Conservation (phyloP, 768 basidiomycete genomes). For the Tricholoma saponaceum region DNA sequence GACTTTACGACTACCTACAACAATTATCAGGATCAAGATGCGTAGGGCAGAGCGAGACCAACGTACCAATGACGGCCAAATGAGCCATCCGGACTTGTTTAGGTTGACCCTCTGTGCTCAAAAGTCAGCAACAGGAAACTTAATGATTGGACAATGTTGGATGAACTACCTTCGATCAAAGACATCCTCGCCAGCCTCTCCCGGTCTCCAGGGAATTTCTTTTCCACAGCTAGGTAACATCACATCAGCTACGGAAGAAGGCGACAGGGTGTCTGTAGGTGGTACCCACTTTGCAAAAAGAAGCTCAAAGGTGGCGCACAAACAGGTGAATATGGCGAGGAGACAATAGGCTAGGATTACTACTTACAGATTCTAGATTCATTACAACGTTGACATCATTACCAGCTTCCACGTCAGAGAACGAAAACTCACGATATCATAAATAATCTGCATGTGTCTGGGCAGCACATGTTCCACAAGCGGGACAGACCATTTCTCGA, state of each 20-base stretch:
- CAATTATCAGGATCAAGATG: slow-evolving; percentile 1
- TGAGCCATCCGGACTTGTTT: slow-evolving; percentile 90
- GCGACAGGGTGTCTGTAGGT: background rate
- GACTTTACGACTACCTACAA: slow-evolving; percentile 69
- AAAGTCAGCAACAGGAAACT: background rate
- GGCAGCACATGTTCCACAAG: slow-evolving; percentile 84
- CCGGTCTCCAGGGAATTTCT: slow-evolving; percentile 83
- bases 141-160: background rate
- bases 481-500: slow-evolving; percentile 92
- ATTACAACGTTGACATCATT: background rate
- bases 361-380: slow-evolving; percentile 46
- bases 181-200: slow-evolving; percentile 84
- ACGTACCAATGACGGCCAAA: slow-evolving; percentile 75
- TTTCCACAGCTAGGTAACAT: slow-evolving; percentile 63
- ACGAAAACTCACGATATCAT: slow-evolving; percentile 63
- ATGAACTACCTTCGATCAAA: slow-evolving; percentile 72
- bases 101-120: slow-evolving; percentile 69
- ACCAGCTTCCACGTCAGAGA: background rate
- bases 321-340: background rate
- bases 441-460: slow-evolving; percentile 90
- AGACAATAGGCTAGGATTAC: background rate
- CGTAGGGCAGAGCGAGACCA: background rate
- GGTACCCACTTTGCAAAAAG: slow-evolving; percentile 63
- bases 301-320: slow-evolving; percentile 30
- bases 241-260: background rate